Base-by-base conservation (phyloP, 2,329 filamentous ascomycete species). In the Didymella lethalis region DNA sequence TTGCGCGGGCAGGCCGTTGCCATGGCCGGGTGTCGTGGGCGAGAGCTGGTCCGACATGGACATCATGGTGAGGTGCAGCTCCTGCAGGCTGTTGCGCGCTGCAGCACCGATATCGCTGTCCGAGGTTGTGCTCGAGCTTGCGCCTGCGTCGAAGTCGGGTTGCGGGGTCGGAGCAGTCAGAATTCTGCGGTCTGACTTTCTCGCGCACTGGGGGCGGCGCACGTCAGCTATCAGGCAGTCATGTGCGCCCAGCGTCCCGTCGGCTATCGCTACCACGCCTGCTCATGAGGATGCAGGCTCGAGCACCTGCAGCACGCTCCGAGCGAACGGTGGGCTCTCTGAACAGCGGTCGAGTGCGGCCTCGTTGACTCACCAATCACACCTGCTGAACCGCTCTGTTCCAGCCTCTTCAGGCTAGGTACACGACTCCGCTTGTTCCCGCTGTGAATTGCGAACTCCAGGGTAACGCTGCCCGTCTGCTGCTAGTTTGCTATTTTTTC, bases 11-110 rank as follows among this genome's bases (percentile, higher is more conserved):
- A 64, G 63, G 23, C 66, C 68, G 44, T 63, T 47, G 25, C 62
- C 69, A 26, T 63, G 46, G 28, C 62, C 69, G 29, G 73, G 73
- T 40, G 74, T 74, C 56, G 67, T 74, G 36, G 72, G 72, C 47
- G 70, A 72, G 52, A 60, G 57, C 48, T 60, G 56, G 50, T 59
- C 56, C 25, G 56, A 54, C 56, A 59, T 59, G 56, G 56, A 44
- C 57, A 60, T 60, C 28, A 55, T 52, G 57, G 23, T 44, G 47
- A 48, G 41, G 47, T 56, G 38, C 26, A 59, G 56, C 51, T 59
- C 52, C 51, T 55, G 57, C 57, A 55, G 57, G 45, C 55, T 59
- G 51, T 59, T 49, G 56, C 57, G 57, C 56, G 50, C 55, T 53
- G 51, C 50, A 48, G 57, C 61, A 61, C 63, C 59, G 65, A 66